Evolutionary conservation across 179 eudicot genomes (phyloP), one percentile per base, ranked within the genome.

Genomic region (Amaranthus tricolor): DNA sequence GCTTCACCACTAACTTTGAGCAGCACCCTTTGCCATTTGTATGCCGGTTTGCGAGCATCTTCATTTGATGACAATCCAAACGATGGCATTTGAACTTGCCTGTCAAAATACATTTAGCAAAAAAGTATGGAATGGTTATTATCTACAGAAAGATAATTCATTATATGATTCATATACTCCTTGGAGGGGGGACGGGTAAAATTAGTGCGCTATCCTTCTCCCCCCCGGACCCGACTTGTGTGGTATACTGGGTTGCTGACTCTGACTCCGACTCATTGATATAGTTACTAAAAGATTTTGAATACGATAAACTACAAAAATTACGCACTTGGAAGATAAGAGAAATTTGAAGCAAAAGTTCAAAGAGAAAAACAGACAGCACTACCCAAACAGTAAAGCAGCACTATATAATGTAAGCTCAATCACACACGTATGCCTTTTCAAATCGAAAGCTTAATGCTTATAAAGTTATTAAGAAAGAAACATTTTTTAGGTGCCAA

Each of bases 1-100:
- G 97, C 99, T 84, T 95, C 97, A 50, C 99, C 99, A 68, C 99
- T 95, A 68, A 95, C 96, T 90, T 95, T 95, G 59, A 95, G 99
- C 86, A 95, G 80, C 55, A 95, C 99, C 78, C 99, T 86, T 54
- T 77, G 91, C 97, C 99, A 93, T 85, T 79, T 94, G 80, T 77
- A 77, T 24, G 89, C 73, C 45, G 86, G 79, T 71, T 84, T 85
- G 56, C 82, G 53, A 61, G 66, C 62, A 79, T 84, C 86, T 73
- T 85, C 93, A 70, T 81, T 82, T 72, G 83, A 69, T 79, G 85
- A 68, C 74, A 85, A 78, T 43, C 82, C 79, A 80, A 89, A 85
- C 67, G 89, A 81, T 44, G 79, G 62, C 61, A 78, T 70, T 53
- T 82, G 77, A 61, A 20, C 80, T 78, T 71, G 77, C 79, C 84